Percentiles rank a stretch among this genome's conserved stretches.
These are phyloP conservation scores for Copromyces sp. DNA, from an alignment of 495 filamentous ascomycete species.

Conservation along the genomic window DNA sequence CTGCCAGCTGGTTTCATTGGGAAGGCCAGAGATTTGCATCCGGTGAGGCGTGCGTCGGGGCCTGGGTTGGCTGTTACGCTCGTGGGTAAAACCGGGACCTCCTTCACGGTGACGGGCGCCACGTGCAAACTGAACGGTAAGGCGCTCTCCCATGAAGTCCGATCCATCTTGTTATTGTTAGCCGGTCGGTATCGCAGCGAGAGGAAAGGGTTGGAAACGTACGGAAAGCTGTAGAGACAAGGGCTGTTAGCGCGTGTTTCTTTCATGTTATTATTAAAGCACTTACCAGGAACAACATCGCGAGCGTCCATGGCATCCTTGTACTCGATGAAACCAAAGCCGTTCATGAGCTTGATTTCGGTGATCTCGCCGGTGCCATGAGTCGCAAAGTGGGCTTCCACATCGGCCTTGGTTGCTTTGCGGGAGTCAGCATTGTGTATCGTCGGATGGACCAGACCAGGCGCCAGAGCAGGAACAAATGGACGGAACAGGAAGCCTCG, in stretches of 20 bases:
- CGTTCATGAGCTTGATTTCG: constrained; percentile 99
- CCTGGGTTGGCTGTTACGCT: constrained; percentile 74
- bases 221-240: constrained; percentile 42
- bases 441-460: not conserved
- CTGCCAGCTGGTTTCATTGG: constrained; percentile 99
- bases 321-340: constrained; percentile 99
- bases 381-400: constrained; percentile 89
- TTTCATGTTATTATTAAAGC: not conserved
- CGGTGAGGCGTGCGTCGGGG: constrained; percentile 89
- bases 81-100: constrained; percentile 45
- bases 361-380: constrained; percentile 95
- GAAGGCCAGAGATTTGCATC: constrained; percentile 96
- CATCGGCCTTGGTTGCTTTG: constrained; percentile 87
- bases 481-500: not conserved
- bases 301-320: constrained; percentile 94
- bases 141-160: constrained; percentile 92
- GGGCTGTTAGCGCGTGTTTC: constrained; percentile 17
- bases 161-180: constrained; percentile 69
- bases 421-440: constrained; percentile 10
- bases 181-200: constrained; percentile 22
- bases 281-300: constrained; percentile 91
- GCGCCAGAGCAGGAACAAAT: not conserved
- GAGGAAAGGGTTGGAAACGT: constrained; percentile 30
- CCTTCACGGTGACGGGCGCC: constrained; percentile 80
- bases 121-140: constrained; percentile 96